Conservation (phyloP, 768 basidiomycete species). For the Suillus americanus region DNA sequence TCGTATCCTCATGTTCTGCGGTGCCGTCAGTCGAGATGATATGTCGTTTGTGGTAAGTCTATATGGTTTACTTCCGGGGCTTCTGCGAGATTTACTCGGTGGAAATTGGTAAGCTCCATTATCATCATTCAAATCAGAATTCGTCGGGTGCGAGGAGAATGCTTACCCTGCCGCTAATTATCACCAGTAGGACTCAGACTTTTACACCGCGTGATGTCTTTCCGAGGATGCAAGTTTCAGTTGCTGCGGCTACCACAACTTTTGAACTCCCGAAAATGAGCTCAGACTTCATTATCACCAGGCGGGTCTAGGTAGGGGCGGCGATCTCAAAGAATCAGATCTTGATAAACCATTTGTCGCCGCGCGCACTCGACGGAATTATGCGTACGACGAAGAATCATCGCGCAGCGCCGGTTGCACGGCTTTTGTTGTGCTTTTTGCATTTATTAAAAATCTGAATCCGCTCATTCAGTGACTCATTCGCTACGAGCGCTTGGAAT, state of each 20-base stretch:
- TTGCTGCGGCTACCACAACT: neutral
- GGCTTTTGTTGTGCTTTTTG: neutral
- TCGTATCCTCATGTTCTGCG: neutral
- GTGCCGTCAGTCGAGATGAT: neutral
- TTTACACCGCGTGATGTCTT: neutral
- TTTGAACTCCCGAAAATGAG: neutral
- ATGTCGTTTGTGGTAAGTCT: neutral
- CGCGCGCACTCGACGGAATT: neutral
- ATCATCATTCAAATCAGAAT: neutral
- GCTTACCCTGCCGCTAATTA: conserved; percentile 3
- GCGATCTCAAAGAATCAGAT: neutral
- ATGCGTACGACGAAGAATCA: neutral
- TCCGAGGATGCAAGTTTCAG: neutral
- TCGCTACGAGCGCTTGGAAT: neutral
- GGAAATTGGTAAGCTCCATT: conserved; percentile 1
- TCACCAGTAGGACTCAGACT: neutral
- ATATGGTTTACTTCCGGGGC: neutral
- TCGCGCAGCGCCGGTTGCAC: neutral
- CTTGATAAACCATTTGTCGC: neutral
- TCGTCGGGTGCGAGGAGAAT: neutral
- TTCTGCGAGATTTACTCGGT: neutral
- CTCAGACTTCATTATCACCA: neutral
- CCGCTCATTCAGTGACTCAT: neutral
- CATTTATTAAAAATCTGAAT: neutral
- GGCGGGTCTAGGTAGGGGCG: conserved; percentile 1